Evolutionary conservation across 371 early-diverging fungal species (phyloP).

Genomic region (Amoeboaphelidium protococcarum): DNA sequence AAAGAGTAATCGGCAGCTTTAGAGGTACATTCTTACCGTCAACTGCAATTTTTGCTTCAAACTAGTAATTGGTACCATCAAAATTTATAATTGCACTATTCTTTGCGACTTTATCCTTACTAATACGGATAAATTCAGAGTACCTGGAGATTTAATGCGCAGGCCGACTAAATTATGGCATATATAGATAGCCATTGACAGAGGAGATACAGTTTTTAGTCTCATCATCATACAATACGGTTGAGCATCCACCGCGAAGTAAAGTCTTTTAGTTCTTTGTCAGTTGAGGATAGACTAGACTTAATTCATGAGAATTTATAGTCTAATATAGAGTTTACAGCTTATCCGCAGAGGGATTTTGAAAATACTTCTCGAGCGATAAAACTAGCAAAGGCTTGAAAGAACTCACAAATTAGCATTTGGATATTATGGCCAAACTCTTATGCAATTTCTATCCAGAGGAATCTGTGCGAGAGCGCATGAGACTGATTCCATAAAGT

Average conservation of each 20-base stretch:
- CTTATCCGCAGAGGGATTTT: conserved; percentile 36
- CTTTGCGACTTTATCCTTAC: conserved; percentile 5
- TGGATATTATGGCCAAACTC: conserved; percentile 78
- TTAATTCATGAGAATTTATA: conserved; percentile 46
- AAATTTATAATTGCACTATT: conserved; percentile 34
- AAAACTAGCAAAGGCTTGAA: conserved; percentile 73
- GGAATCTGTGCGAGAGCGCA: too few species aligned
- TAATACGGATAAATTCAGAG: neutral
- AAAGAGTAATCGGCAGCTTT: conserved; percentile 51
- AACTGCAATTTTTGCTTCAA: conserved; percentile 51
- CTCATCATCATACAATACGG: conserved; percentile 4
- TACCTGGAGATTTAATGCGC: neutral
- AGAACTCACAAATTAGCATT: conserved; percentile 62
- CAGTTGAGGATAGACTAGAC: too few species aligned
- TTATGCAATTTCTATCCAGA: too few species aligned
- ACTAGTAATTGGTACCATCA: conserved; percentile 20
- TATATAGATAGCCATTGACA: conserved; percentile 15
- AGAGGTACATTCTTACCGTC: conserved; percentile 55
- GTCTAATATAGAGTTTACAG: conserved; percentile 46
- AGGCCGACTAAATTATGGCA: conserved; percentile 5
- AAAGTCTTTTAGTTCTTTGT: too few species aligned
- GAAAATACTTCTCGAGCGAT: conserved; percentile 72
- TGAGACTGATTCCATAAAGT: too few species aligned
- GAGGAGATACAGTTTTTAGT: conserved; percentile 25
- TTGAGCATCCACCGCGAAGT: too few species aligned